These are phyloP conservation scores for Schizophyllum amplum DNA, from an alignment of 1,284 basidiomycete species.

Conservation along the genomic window DNA sequence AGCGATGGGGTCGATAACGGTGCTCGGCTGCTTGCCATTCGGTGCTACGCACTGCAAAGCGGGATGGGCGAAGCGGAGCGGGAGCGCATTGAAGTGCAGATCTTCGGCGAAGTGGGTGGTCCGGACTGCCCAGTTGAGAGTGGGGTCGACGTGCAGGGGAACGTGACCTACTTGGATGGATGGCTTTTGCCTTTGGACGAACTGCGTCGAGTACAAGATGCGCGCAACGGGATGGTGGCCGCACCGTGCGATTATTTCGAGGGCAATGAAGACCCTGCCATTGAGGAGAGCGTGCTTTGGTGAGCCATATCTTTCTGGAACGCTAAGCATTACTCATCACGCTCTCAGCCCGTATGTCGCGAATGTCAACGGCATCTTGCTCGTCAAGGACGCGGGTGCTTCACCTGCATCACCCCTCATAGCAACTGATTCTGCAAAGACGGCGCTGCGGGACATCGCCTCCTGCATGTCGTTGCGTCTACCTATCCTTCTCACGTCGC, in stretches of 20 bases:
- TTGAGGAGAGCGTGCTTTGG: conserved; percentile 44
- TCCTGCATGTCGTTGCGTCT: conserved; percentile 59
- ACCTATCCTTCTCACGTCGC: conserved; percentile 81
- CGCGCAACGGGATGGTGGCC: conserved; percentile 39
- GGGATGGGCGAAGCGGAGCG: conserved; percentile 74
- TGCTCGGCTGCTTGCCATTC: conserved; percentile 64
- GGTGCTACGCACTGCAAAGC: conserved; percentile 67
- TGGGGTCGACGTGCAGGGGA: conserved; percentile 37
- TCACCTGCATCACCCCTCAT: conserved; percentile 40
- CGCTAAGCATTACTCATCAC: background rate
- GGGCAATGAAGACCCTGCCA: conserved; percentile 24
- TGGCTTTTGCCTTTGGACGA: conserved; percentile 76
- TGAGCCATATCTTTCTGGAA: conserved; percentile 23
- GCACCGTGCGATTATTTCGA: conserved; percentile 40
- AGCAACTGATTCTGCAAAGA: conserved; percentile 53
- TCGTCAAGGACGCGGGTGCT: conserved; percentile 28
- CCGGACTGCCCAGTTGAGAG: conserved; percentile 50
- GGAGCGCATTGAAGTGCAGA: conserved; percentile 50
- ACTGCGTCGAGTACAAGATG: conserved; percentile 46
- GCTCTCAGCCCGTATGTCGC: conserved; percentile 40
- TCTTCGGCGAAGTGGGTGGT: conserved; percentile 36
- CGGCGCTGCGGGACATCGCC: conserved; percentile 58
- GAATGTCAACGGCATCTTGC: conserved; percentile 59
- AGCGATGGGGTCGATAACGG: conserved; percentile 52
- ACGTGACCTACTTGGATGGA: conserved; percentile 44